Evolutionary conservation across 306 rosid genomes (phyloP).

Genomic region (Psophocarpus tetragonolobus): DNA sequence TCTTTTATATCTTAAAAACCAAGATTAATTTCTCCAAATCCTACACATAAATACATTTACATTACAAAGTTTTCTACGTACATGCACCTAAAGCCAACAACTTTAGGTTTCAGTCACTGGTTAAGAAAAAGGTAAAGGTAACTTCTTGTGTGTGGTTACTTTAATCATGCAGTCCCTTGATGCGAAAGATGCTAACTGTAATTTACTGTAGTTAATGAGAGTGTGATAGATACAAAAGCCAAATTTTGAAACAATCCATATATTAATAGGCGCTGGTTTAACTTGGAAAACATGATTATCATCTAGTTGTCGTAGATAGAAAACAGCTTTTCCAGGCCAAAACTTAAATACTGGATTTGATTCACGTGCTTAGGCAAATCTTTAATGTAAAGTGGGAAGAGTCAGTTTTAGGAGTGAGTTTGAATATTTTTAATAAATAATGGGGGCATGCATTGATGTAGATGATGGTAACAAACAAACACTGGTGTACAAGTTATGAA

Average conservation of each 20-base stretch:
- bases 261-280: conserved; percentile 31
- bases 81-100: conserved; percentile 8
- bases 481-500: not conserved
- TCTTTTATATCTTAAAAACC: not conserved
- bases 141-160: conserved; percentile 15
- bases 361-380: conserved; percentile 16
- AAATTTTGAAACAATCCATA: conserved; percentile 23
- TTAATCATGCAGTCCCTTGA: conserved; percentile 35
- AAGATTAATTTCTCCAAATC: not conserved
- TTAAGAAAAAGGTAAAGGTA: conserved; percentile 17
- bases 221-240: conserved; percentile 28
- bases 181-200: conserved; percentile 43
- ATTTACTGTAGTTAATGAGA: conserved; percentile 39
- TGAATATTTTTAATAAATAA: not conserved
- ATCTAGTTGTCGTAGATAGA: conserved; percentile 26
- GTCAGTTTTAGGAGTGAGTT: not conserved
- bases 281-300: conserved; percentile 24
- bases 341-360: conserved; percentile 13
- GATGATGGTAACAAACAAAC: not conserved
- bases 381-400: conserved; percentile 23
- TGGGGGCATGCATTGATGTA: not conserved
- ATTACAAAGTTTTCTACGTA: not conserved
- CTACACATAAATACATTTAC: not conserved
- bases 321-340: conserved; percentile 30
- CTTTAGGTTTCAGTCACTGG: conserved; percentile 24